Evolutionary conservation across 2,329 filamentous ascomycete species (phyloP).

Genomic region (Trichoderma asperellum): DNA sequence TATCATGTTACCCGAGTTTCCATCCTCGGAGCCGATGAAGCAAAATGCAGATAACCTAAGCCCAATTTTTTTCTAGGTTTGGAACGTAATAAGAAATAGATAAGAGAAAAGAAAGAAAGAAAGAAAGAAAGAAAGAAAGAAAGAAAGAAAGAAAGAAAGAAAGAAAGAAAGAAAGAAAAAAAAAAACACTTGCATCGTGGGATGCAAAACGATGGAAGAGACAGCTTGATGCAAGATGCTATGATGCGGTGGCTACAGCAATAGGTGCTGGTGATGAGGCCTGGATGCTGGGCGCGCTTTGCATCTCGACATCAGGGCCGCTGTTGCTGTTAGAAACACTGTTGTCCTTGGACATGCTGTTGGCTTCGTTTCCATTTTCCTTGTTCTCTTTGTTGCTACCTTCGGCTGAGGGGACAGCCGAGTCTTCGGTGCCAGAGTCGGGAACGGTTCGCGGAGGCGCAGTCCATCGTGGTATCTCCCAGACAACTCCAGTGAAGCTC

Average conservation of each 20-base stretch:
- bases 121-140: not conserved
- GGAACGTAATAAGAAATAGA: not conserved
- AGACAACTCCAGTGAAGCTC: conserved; percentile 86
- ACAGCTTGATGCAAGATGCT: conserved; percentile 19
- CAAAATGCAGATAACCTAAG: conserved; percentile 6
- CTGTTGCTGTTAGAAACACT: conserved; percentile 52
- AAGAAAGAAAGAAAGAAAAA: too few species aligned
- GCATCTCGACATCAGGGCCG: conserved; percentile 57
- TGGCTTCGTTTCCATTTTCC: conserved; percentile 58
- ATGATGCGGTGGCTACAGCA: conserved; percentile 52
- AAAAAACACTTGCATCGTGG: not conserved
- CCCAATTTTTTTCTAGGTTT: conserved; percentile 25
- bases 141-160: not conserved
- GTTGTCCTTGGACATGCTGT: conserved; percentile 54
- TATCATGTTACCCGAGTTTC: conserved; percentile 17
- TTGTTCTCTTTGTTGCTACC: conserved; percentile 65
- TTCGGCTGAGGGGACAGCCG: conserved; percentile 51
- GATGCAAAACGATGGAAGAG: not conserved
- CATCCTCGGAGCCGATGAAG: conserved; percentile 11
- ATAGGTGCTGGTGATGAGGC: conserved; percentile 57
- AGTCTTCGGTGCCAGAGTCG: conserved; percentile 53
- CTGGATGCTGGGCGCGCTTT: conserved; percentile 55
- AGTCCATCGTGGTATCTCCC: conserved; percentile 83
- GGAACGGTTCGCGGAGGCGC: conserved; percentile 64
- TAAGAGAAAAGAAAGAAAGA: too few species aligned